Evolutionary conservation across 2,329 filamentous ascomycete genomes (phyloP), one percentile per base, ranked within the genome.

Genomic region (Fusarium xyrophilum): DNA sequence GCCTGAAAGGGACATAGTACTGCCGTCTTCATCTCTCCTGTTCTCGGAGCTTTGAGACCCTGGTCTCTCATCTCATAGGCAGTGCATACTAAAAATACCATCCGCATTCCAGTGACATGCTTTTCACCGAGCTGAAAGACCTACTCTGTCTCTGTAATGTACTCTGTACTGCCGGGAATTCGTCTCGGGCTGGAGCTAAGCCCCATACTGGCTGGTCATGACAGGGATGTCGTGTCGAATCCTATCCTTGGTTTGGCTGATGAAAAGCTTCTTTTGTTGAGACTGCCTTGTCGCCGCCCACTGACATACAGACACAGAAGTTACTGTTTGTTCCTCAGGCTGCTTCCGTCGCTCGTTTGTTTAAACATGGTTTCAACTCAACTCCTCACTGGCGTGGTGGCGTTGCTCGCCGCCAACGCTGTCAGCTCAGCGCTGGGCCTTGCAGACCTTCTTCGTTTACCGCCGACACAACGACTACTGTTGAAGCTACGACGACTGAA

Each of bases 1-100:
- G 27, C 54, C 67, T 48, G 28, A 68, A 70, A 57, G 36, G 63
- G 67, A 51, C 44, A 57, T 54, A 42, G 58, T 35, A 39, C 28
- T 35, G 40, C 32, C 44, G n/a, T 33, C 25, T 25, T 39, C 27
- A 35, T 46, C 47, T 60, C 33, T 25, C 42, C 48, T 32, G 42
- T 23, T 57, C 33, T 48, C 36, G 30, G n/a, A 43, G 23, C 36
- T 54, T 27, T 32, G 19, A n/a, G n/a, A 33, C 52, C 53, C 46
- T 46, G 27, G 43, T 38, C 53, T 51, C 43, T 9, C 21, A 46
- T 51, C 43, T 9, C 21, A 46, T 36, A 38, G 44, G 44, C n/a
- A 32, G 59, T 14, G 19, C 40, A 43, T 43, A 32, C 60, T 63
- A 63, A 63, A 63, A 63, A 63, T 63, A 63, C 21, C 15, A 21